phyloP scores from a whole-genome alignment of 331 rosid species.

The Prunus yedoensis region DNA sequence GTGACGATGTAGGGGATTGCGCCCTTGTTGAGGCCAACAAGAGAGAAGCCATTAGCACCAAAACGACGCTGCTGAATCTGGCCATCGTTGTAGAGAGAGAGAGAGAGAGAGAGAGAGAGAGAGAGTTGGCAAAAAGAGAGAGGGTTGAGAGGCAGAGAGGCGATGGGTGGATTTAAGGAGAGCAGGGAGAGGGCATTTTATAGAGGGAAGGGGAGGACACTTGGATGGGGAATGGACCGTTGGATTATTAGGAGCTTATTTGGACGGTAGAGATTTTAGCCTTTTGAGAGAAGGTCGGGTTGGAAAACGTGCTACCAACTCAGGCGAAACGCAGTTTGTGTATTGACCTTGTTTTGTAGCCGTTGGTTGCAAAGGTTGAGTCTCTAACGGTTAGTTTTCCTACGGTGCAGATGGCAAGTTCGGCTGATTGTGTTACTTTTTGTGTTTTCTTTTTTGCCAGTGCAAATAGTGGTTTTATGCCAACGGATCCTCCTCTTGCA shows the following conservation, averaged over 20 bases:
- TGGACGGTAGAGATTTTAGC: not conserved
- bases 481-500: no score
- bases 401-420: no score
- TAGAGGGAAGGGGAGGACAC: not conserved
- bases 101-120: not conserved
- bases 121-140: not conserved
- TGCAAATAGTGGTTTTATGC: no score
- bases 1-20: slow-evolving; percentile 26
- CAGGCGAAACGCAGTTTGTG: not conserved
- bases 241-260: not conserved
- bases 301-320: not conserved
- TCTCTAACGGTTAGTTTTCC: no score
- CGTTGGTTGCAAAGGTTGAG: no score
- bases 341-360: no score
- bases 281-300: not conserved
- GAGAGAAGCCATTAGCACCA: slow-evolving; percentile 11
- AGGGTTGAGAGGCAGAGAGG: not conserved
- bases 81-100: slow-evolving; percentile 20
- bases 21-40: slow-evolving; percentile 14
- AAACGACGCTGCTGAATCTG: slow-evolving; percentile 1
- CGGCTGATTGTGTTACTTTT: no score
- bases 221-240: not conserved
- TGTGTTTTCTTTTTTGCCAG: no score
- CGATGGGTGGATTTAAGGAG: not conserved
- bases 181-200: not conserved